Evolutionary conservation across 2,329 filamentous ascomycete species (phyloP).

Genomic region (Westerdykella ornata): DNA sequence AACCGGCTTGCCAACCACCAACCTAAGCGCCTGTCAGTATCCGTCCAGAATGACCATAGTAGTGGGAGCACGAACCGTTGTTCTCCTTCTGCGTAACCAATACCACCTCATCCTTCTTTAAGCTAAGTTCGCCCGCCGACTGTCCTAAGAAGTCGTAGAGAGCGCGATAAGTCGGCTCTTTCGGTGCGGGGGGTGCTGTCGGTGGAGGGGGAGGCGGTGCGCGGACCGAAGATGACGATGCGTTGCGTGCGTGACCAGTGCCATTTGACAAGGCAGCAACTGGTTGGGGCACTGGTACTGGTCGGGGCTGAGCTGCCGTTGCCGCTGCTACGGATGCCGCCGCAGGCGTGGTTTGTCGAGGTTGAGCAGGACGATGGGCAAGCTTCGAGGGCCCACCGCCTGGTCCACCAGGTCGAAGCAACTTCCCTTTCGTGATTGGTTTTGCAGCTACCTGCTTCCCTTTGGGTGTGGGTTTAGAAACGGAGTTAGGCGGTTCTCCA

Average conservation of each 20-base stretch:
- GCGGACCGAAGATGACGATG: slow-evolving; percentile 41
- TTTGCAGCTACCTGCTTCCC: slow-evolving; percentile 79
- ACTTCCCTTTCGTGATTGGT: slow-evolving; percentile 86
- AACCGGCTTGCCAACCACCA: slow-evolving; percentile 90
- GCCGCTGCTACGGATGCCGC: slow-evolving; percentile 10
- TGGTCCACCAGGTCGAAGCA: slow-evolving; percentile 86
- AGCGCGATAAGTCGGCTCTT: slow-evolving; percentile 77
- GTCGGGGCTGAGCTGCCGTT: slow-evolving; percentile 36
- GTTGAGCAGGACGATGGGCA: slow-evolving; percentile 45
- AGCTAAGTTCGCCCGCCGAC: slow-evolving; percentile 74
- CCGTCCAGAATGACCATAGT: background rate
- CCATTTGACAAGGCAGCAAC: slow-evolving; percentile 48
- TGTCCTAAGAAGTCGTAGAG: slow-evolving; percentile 88
- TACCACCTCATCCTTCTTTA: slow-evolving; percentile 72
- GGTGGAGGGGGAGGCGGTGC: slow-evolving; percentile 60
- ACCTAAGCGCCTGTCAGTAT: slow-evolving; percentile 48
- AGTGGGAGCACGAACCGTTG: slow-evolving; percentile 62
- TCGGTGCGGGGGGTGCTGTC: slow-evolving; percentile 51
- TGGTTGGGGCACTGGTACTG: slow-evolving; percentile 46
- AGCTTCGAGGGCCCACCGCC: slow-evolving; percentile 71
- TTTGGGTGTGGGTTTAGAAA: slow-evolving; percentile 78
- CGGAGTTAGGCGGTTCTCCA: slow-evolving; percentile 76
- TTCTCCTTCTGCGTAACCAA: slow-evolving; percentile 89
- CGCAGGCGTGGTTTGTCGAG: slow-evolving; percentile 31
- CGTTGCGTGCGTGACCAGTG: slow-evolving; percentile 38